These are phyloP conservation scores for Macrocybe gigantea DNA, from an alignment of 768 basidiomycete species.

Conservation along the genomic window DNA sequence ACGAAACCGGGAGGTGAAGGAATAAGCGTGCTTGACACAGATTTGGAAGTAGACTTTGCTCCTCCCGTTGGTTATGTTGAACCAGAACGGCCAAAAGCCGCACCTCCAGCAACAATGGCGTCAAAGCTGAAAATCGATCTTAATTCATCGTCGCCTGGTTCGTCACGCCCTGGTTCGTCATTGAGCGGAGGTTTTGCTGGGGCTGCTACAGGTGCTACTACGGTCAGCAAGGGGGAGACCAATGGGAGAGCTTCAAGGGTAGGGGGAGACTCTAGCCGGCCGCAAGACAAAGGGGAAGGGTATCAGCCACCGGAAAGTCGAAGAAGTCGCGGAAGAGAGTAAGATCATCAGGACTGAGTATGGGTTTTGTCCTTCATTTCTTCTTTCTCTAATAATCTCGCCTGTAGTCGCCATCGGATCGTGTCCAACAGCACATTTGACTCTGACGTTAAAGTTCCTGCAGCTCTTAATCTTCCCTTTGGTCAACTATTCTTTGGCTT, in stretches of 20 bases:
- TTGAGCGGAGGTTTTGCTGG: constrained; percentile 64
- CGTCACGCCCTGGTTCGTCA: constrained; percentile 74
- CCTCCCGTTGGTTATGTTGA: constrained; percentile 92
- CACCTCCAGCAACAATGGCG: constrained; percentile 87
- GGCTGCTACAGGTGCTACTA: constrained; percentile 35
- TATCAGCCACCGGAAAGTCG: constrained; percentile 74
- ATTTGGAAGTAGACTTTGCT: constrained; percentile 97
- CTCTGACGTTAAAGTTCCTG: constrained; percentile 74
- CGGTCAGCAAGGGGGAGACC: constrained; percentile 74
- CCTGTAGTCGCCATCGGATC: constrained; percentile 67
- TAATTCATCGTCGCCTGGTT: constrained; percentile 79
- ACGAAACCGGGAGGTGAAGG: constrained; percentile 80
- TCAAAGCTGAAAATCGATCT: constrained; percentile 94
- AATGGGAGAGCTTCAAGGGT: constrained; percentile 96
- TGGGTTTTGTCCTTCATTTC: constrained; percentile 22
- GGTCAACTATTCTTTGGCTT: constrained; percentile 98
- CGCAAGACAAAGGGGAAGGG: constrained; percentile 96
- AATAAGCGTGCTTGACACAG: constrained; percentile 88
- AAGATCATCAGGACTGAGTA: constrained; percentile 92
- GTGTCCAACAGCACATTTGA: constrained; percentile 79
- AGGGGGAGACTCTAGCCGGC: constrained; percentile 88
- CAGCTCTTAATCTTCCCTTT: constrained; percentile 83
- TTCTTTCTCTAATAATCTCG: constrained; percentile 9
- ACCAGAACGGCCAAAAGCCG: constrained; percentile 80
- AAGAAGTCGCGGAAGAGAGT: constrained; percentile 73